Conservation (phyloP, 2,329 filamentous ascomycete species). For the Trichoderma sp. region DNA sequence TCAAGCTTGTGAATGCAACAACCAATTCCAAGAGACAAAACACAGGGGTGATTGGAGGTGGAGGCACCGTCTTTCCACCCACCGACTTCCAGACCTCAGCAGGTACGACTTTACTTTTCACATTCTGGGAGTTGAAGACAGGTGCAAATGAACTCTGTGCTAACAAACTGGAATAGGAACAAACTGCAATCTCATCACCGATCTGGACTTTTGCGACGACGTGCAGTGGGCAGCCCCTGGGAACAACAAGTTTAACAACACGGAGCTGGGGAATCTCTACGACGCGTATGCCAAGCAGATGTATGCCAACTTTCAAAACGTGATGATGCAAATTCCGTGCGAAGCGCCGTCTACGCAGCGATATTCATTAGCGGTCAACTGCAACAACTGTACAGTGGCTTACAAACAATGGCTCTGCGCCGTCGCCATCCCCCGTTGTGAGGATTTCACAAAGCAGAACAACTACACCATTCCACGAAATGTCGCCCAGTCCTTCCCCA, state of each 20-base stretch:
- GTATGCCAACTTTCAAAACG: conserved; percentile 77
- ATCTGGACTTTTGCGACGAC: conserved; percentile 84
- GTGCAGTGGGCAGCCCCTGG: conserved; percentile 89
- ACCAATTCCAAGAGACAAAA: conserved; percentile 40
- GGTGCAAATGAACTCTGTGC: not conserved
- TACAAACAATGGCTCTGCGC: conserved; percentile 97
- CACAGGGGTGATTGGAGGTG: conserved; percentile 57
- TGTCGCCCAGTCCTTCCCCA: conserved; percentile 66
- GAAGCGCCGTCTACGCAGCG: conserved; percentile 68
- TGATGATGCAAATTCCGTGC: conserved; percentile 81
- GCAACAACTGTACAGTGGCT: conserved; percentile 70
- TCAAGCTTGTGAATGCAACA: conserved; percentile 54
- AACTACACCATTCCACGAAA: conserved; percentile 58
- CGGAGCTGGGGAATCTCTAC: conserved; percentile 68
- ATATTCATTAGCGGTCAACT: conserved; percentile 79
- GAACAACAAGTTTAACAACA: conserved; percentile 64
- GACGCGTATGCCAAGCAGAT: conserved; percentile 68
- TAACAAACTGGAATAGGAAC: conserved; percentile 51
- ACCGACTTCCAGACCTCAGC: conserved; percentile 77
- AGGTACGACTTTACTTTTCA: conserved; percentile 48
- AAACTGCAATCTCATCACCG: conserved; percentile 82
- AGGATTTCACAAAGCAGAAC: conserved; percentile 66
- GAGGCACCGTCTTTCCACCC: conserved; percentile 69
- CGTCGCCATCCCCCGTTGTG: conserved; percentile 87
- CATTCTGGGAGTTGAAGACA: not conserved